Base-by-base conservation (phyloP, 169 alveolate genomes). In the Eimeria praecox region DNA sequence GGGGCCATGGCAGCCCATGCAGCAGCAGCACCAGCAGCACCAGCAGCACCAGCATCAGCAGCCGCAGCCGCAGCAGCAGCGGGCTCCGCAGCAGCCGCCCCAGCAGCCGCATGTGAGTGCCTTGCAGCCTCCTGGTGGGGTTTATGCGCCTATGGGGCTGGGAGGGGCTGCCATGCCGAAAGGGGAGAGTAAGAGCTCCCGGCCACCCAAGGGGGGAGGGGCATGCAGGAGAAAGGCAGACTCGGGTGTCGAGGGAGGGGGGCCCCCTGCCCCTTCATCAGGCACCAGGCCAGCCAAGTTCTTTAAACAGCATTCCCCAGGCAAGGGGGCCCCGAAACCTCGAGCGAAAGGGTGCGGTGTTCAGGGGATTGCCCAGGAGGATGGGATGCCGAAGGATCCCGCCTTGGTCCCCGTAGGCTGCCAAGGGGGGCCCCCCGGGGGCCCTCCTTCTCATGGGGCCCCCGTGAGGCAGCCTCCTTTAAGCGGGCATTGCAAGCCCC, bases 251-350 rank as follows among this genome's bases (percentile, higher is more conserved):
- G 92, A 83, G 42, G 77, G 92, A 35, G 77, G 83, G 54, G 83
- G 44, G 44, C 83, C 75, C 54, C n/a, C 77, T 5, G 75, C 54
- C 30, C 35, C 77, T 9, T 8, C 77, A 10, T 20, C 92, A 52
- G 75, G 77, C 92, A 83, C 75, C 5, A 24, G 92, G 10, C 92
- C 92, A 0, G 92, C 92, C 30, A 83, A 83, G 33, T 83, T 83
- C 77, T 83, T 83, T 69, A 83, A 83, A 69, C 92, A 83, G 77
- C 92, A 83, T 33, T 83, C 92, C 16, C 92, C 92, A 14, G 92
- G 46, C 6, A 83, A 83, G 92, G 92, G 69, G 73, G 77, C 73
- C 30, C 73, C 52, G 18, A 83, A 83, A 33, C 42, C 92, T n/a
- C 30, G 75, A 33, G 33, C 56, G 54, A 83, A 83, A 27, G 75